Percentiles rank a stretch among this genome's conserved stretches.
Evolutionary conservation across 2,329 filamentous ascomycete species (phyloP).

Genomic region (Ophiostoma piceae): DNA sequence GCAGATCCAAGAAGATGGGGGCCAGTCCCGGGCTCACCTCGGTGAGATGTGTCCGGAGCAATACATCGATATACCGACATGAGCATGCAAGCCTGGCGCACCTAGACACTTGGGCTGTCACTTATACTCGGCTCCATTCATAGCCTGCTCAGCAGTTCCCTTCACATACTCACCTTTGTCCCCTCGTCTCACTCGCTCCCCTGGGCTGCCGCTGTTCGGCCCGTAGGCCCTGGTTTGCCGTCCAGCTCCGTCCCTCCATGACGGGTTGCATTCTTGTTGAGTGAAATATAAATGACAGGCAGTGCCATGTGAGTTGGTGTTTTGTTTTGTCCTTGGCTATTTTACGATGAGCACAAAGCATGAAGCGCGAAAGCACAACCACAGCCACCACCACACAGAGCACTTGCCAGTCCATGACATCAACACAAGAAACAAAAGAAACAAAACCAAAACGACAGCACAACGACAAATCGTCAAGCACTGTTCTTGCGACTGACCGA

Average conservation of each 20-base stretch:
- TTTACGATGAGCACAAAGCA: too few species aligned
- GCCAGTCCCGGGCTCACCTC: not conserved
- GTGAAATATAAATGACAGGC: too few species aligned
- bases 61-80: not conserved
- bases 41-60: not conserved
- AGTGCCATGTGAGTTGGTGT: too few species aligned
- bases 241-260: slow-evolving; percentile 1
- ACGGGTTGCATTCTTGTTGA: not conserved
- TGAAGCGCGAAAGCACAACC: too few species aligned
- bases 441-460: too few species aligned
- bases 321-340: too few species aligned
- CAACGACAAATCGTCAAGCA: too few species aligned
- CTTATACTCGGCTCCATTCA: not conserved
- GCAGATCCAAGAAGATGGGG: not conserved
- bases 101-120: not conserved
- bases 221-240: slow-evolving; percentile 2
- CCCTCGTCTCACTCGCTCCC: not conserved
- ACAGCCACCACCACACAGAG: too few species aligned
- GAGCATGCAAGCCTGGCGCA: not conserved
- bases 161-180: not conserved
- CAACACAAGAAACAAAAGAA: too few species aligned
- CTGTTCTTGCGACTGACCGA: too few species aligned
- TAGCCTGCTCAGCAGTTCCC: too few species aligned
- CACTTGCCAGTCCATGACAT: too few species aligned
- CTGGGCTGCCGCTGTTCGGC: slow-evolving; percentile 1